These are phyloP conservation scores for Zygosaccharomyces sapae DNA, from an alignment of 1,139 yeast species.

Conservation along the genomic window DNA sequence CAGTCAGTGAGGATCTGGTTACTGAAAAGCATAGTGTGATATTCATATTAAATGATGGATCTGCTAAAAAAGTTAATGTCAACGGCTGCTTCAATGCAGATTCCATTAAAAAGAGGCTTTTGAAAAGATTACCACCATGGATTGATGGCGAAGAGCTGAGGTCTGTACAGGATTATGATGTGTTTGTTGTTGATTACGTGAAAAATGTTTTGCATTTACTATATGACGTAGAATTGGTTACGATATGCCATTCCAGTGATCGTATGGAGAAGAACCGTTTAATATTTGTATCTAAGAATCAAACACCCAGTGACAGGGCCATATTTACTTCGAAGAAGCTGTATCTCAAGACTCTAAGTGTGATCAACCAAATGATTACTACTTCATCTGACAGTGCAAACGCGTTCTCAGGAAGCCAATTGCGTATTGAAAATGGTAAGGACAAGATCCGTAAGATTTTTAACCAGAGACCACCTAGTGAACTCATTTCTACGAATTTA, in stretches of 20 bases:
- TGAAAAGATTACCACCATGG: constrained; percentile 51
- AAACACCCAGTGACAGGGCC: constrained; percentile 63
- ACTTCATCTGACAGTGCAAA: constrained; percentile 1
- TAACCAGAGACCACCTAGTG: constrained; percentile 93
- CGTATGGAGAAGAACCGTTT: constrained; percentile 68
- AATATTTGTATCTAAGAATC: constrained; percentile 61
- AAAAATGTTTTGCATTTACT: constrained; percentile 50
- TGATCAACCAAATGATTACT: constrained; percentile 16
- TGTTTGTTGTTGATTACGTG: constrained; percentile 44
- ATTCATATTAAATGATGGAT: constrained; percentile 72
- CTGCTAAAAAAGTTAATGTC: constrained; percentile 66
- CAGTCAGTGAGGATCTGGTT: constrained; percentile 32
- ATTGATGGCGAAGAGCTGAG: constrained; percentile 37
- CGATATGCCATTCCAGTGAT: constrained; percentile 74
- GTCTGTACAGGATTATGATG: constrained; percentile 47
- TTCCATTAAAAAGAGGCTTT: constrained; percentile 66
- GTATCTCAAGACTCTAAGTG: constrained; percentile 28
- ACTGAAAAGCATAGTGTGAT: constrained; percentile 49
- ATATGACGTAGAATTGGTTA: constrained; percentile 75
- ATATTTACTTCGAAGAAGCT: constrained; percentile 58
- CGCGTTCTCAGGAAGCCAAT: constrained; percentile 2
- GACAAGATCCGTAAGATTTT: constrained; percentile 52
- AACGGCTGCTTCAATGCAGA: constrained; percentile 80
- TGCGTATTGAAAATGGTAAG: constrained; percentile 25
- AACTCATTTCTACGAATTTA: constrained; percentile 81